Evolutionary conservation across 1,284 basidiomycete genomes (phyloP), one percentile per base, ranked within the genome.

Genomic region (Agaricales sp.): DNA sequence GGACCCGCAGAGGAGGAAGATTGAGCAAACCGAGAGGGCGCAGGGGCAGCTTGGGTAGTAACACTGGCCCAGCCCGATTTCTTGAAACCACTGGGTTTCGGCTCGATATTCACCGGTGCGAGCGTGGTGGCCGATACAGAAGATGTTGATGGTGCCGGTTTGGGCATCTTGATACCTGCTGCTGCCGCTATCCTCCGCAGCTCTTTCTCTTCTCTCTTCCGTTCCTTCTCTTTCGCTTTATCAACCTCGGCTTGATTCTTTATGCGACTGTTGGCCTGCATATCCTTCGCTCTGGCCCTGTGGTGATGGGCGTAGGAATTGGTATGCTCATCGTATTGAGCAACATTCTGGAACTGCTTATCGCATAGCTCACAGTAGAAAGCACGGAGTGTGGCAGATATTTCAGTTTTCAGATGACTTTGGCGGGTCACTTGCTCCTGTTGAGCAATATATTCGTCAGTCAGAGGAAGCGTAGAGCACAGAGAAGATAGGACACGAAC

Each of bases 271-370:
- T 73, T 79, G 20, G 77, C 74, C 64, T 87, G 82, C 83, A 88
- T 84, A 57, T 87, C 85, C 54, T 69, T 80, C 60, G 78, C 75
- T 37, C 86, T 80, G 13, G 81, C 82, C 63, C 83, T 87, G 66
- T 88, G 87, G 56, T 87, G 83, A 58, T 89, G 86, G 1, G 86
- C 83, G 57, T 88, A 89, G 2, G 86, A 87, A 56, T 87, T 88
- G 46, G 82, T 87, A 60, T 90, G 87, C 58, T 90, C 87, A 55
- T 90, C 87, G 57, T 86, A 90, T 58, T 88, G 87, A 1, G 83
- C 79, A 23, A 88, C 84, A 46, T 75, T 89, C 59, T 80, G 73
- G 64, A 88, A 90, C 61, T 89, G 87, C 60, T 89, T 89, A 54
- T 88, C 86, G 66, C 87, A 91, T 16, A 88, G 71, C 22, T 71